Percentiles rank a stretch among this genome's conserved stretches.
Evolutionary conservation across 139 green algal genomes (phyloP).

Genomic region (Pseudopediastrum boryanum): DNA sequence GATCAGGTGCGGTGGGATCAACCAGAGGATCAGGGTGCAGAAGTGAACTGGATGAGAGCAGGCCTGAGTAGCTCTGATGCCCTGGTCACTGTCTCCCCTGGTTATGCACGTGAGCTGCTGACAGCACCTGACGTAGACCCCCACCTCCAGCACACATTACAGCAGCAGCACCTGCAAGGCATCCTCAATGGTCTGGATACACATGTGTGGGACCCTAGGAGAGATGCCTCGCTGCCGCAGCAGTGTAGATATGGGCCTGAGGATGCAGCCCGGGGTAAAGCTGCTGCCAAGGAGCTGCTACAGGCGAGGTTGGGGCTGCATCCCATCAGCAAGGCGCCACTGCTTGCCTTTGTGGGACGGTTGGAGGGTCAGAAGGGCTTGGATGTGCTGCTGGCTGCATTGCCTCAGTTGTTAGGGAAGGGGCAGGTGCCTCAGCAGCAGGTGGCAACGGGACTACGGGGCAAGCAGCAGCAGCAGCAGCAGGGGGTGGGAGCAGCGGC

Average conservation of each 20-base stretch:
- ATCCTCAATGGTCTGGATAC: slow-evolving; percentile 84
- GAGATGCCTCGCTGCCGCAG: slow-evolving; percentile 62
- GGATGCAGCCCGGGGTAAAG: slow-evolving; percentile 60
- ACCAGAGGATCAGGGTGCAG: background rate
- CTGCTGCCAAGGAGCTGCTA: slow-evolving; percentile 64
- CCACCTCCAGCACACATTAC: slow-evolving; percentile 21
- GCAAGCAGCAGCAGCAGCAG: background rate
- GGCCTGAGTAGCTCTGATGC: slow-evolving; percentile 60
- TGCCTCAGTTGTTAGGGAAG: slow-evolving; percentile 59
- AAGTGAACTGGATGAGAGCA: slow-evolving; percentile 79
- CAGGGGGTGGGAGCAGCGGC: background rate
- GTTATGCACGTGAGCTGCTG: slow-evolving; percentile 73
- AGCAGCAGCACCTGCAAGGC: slow-evolving; percentile 41
- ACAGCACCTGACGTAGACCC: background rate
- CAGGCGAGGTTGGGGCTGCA: slow-evolving; percentile 69
- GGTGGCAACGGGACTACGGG: background rate
- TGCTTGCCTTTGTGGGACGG: slow-evolving; percentile 82
- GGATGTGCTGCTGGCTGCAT: slow-evolving; percentile 78
- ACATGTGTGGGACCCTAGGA: slow-evolving; percentile 65
- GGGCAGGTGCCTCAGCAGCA: background rate
- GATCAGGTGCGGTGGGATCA: background rate
- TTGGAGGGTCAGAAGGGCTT: slow-evolving; percentile 87
- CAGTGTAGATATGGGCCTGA: slow-evolving; percentile 50
- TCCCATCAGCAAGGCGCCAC: slow-evolving; percentile 42
- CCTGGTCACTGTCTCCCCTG: slow-evolving; percentile 80